These are phyloP conservation scores for Geoglossum glabrum DNA, from an alignment of 495 filamentous ascomycete genomes.

Conservation along the genomic window DNA sequence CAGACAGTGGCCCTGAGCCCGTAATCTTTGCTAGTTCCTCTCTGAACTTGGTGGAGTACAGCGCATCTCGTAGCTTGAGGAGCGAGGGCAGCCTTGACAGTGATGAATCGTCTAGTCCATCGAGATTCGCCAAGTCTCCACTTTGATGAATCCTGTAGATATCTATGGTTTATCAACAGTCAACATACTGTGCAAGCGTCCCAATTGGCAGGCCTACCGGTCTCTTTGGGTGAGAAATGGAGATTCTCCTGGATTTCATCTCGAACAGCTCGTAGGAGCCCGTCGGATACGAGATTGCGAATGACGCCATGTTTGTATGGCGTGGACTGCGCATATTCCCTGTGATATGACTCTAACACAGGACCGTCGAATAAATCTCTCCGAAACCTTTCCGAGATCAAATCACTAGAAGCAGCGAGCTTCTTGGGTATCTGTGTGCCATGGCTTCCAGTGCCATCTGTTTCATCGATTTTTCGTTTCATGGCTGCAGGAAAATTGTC, in stretches of 20 bases:
- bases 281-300: conserved; percentile 48
- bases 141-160: conserved; percentile 99
- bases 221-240: conserved; percentile 94
- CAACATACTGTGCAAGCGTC: background rate
- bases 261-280: conserved; percentile 70
- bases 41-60: conserved; percentile 82
- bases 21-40: conserved; percentile 72
- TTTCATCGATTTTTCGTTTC: conserved; percentile 34
- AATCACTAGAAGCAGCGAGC: conserved; percentile 29
- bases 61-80: conserved; percentile 66
- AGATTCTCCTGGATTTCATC: conserved; percentile 73
- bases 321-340: conserved; percentile 46
- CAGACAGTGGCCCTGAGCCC: conserved; percentile 66
- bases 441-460: conserved; percentile 20
- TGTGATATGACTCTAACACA: conserved; percentile 44
- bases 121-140: conserved; percentile 89
- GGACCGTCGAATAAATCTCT: conserved; percentile 53
- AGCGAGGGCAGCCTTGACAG: conserved; percentile 68
- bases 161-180: conserved; percentile 23
- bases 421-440: conserved; percentile 27
- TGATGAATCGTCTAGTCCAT: conserved; percentile 70
- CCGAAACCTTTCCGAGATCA: conserved; percentile 36
- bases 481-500: conserved; percentile 13
- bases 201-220: conserved; percentile 14
- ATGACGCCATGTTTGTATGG: conserved; percentile 95